A percentile compares a stretch with the other conserved stretches of the same genome.
Conservation (phyloP, 2,329 filamentous ascomycete species). For the Nemania sp. region DNA sequence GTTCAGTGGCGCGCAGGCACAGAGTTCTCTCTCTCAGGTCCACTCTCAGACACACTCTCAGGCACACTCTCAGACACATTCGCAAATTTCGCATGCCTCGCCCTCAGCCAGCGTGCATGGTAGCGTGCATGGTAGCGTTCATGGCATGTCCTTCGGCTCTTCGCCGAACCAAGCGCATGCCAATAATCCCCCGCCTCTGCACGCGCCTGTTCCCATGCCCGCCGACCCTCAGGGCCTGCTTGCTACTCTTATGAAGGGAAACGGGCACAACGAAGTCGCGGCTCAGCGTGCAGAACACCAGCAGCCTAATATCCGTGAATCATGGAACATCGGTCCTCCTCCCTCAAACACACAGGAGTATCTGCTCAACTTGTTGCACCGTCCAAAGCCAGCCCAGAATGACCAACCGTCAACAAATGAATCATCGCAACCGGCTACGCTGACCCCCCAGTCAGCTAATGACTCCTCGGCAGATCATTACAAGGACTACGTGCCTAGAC, state of each 20-base stretch:
- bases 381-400: slow-evolving; percentile 69
- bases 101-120: slow-evolving; percentile 32
- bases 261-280: slow-evolving; percentile 53
- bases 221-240: slow-evolving; percentile 63
- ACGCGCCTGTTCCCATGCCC: slow-evolving; percentile 60
- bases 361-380: slow-evolving; percentile 82
- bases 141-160: slow-evolving; percentile 32
- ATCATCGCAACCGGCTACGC: slow-evolving; percentile 48
- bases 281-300: slow-evolving; percentile 41
- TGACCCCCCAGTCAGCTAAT: slow-evolving; percentile 51
- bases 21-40: slow-evolving; percentile 39
- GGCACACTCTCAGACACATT: slow-evolving; percentile 27
- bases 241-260: slow-evolving; percentile 64
- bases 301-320: slow-evolving; percentile 35
- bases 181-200: slow-evolving; percentile 48
- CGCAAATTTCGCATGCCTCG: slow-evolving; percentile 32
- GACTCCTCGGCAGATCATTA: slow-evolving; percentile 40
- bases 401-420: slow-evolving; percentile 52
- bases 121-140: no score
- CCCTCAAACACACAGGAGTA: slow-evolving; percentile 80
- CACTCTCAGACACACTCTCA: slow-evolving; percentile 29
- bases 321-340: slow-evolving; percentile 55
- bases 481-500: slow-evolving; percentile 34
- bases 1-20: slow-evolving; percentile 52
- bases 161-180: slow-evolving; percentile 32